These are phyloP conservation scores for Magnusiomyces tetraspermus DNA, from an alignment of 1,139 yeast species.

Conservation along the genomic window DNA sequence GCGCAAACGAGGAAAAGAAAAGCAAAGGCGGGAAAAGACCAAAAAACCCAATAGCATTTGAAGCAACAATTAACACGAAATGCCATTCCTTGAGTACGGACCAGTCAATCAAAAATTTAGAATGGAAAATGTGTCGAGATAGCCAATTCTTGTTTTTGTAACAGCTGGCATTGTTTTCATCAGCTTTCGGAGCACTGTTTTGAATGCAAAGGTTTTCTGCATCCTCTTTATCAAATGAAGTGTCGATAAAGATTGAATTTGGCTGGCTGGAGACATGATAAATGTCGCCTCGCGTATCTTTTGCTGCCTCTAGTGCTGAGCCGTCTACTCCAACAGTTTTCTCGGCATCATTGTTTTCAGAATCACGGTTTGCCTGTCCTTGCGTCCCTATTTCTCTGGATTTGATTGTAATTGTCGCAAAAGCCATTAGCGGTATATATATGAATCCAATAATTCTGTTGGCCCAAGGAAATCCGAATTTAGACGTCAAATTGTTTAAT, in stretches of 20 bases:
- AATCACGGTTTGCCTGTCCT: neutral
- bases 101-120: constrained; percentile 15
- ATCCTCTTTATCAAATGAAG: neutral
- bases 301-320: neutral
- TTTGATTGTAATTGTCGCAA: constrained; percentile 29
- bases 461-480: constrained; percentile 45
- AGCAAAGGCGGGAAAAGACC: constrained; percentile 36
- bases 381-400: no score
- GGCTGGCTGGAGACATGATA: neutral
- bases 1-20: constrained; percentile 7
- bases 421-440: constrained; percentile 33
- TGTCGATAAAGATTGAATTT: neutral
- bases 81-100: constrained; percentile 18
- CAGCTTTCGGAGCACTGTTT: neutral
- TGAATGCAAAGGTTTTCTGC: neutral
- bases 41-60: constrained; percentile 28
- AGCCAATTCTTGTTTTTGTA: neutral
- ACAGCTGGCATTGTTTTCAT: neutral
- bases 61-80: constrained; percentile 19
- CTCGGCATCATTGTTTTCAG: neutral
- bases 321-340: neutral
- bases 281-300: neutral
- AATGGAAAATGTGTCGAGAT: neutral
- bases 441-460: constrained; percentile 42
- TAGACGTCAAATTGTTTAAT: constrained; percentile 30